Conservation (phyloP, 2,329 filamentous ascomycete genomes). For the Fulvia fulva region DNA sequence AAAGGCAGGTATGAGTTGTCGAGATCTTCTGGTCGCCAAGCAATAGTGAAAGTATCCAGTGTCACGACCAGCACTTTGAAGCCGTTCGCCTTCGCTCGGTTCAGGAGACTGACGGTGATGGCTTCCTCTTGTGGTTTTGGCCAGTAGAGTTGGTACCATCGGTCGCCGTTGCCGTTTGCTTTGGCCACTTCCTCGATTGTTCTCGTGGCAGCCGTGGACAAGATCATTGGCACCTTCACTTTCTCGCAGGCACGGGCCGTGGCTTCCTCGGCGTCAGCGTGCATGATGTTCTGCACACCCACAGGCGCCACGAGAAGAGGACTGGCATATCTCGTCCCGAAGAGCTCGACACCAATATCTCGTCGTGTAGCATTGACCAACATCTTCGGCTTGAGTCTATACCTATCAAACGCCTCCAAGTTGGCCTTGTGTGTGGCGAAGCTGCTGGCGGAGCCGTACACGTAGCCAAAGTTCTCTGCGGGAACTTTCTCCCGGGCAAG, state of each 20-base stretch:
- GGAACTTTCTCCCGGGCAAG: constrained; percentile 34
- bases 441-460: constrained; percentile 37
- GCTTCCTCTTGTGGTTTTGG: constrained; percentile 59
- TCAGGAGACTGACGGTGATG: constrained; percentile 61
- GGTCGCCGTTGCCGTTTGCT: constrained; percentile 47
- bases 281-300: constrained; percentile 65
- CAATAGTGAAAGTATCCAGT: constrained; percentile 65
- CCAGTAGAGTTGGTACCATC: constrained; percentile 57
- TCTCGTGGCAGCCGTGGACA: constrained; percentile 61
- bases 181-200: constrained; percentile 64
- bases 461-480: constrained; percentile 38
- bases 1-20: constrained; percentile 24
- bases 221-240: constrained; percentile 60
- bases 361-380: constrained; percentile 37
- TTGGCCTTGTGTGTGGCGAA: constrained; percentile 37
- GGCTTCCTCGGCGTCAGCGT: constrained; percentile 61
- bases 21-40: constrained; percentile 56
- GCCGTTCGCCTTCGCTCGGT: constrained; percentile 58
- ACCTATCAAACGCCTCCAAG: constrained; percentile 38
- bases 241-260: constrained; percentile 60
- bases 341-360: constrained; percentile 24
- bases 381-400: constrained; percentile 40
- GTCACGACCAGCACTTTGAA: constrained; percentile 68
- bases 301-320: constrained; percentile 64
- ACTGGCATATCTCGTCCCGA: constrained; percentile 43